Evolutionary conservation across 1,284 basidiomycete species (phyloP).

Genomic region (Caloboletus inedulis): DNA sequence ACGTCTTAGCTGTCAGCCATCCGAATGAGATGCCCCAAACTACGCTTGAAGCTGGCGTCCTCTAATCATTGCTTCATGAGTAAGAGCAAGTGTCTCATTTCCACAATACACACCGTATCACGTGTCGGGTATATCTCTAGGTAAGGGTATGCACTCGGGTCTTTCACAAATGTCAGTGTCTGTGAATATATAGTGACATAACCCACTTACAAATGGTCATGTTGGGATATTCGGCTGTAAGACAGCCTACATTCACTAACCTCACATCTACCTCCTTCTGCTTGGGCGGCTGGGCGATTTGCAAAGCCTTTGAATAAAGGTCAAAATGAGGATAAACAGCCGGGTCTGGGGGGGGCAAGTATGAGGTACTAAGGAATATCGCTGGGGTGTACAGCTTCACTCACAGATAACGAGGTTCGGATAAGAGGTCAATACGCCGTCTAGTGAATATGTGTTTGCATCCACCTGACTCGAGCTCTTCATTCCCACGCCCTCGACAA

Average conservation of each 20-base stretch:
- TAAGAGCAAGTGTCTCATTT: neutral
- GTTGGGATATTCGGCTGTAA: slow-evolving; percentile 31
- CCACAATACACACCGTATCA: slow-evolving; percentile 9
- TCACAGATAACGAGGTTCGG: slow-evolving; percentile 27
- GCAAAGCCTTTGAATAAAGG: slow-evolving; percentile 24
- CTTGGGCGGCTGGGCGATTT: neutral
- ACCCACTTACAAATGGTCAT: slow-evolving; percentile 35
- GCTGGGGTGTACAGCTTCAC: slow-evolving; percentile 1
- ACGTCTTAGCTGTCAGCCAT: slow-evolving; percentile 22
- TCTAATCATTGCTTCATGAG: slow-evolving; percentile 15
- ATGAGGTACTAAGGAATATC: neutral
- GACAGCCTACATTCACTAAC: slow-evolving; percentile 5
- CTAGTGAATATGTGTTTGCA: neutral
- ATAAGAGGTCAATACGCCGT: slow-evolving; percentile 7
- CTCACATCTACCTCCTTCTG: slow-evolving; percentile 1
- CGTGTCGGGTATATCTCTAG: slow-evolving; percentile 44
- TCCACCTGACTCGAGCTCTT: neutral
- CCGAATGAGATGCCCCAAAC: slow-evolving; percentile 22
- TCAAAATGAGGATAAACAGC: slow-evolving; percentile 32
- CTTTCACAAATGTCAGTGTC: slow-evolving; percentile 26
- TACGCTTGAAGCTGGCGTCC: neutral
- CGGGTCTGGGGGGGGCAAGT: slow-evolving; percentile 23
- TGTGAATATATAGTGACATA: neutral
- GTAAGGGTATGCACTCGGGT: slow-evolving; percentile 42
- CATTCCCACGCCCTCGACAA: neutral